Evolutionary conservation across 495 filamentous ascomycete genomes (phyloP), one percentile per base, ranked within the genome.

Genomic region (Aspergillus mulundensis): DNA sequence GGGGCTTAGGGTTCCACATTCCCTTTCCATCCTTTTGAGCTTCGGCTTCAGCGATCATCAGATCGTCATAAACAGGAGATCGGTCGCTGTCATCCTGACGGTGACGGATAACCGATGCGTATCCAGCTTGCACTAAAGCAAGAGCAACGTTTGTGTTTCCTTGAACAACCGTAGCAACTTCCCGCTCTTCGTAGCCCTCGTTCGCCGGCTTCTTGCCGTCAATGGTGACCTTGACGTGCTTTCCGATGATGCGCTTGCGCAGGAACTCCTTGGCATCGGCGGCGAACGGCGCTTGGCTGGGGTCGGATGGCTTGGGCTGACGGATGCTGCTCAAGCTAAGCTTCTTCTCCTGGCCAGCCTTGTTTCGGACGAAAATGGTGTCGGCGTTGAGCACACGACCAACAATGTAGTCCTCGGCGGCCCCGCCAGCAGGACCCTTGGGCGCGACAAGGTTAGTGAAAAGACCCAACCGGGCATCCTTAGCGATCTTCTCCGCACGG

Each of bases 211-310:
- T 89, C 69, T 92, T 91, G 54, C 95, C 95, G 70, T 97, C 91
- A 50, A 94, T 83, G 18, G 81, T 85, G 28, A 96, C 80, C 68
- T 84, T 85, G 41, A 97, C 91, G 62, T 95, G 89, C 74, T 99
- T 99, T 34, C 90, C 95, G 63, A 99, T 97, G 5, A 97, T 71
- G 65, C 84, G 89, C 79, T 96, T 97, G 34, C 95, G 84, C 58
- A 97, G 72, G 66, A 88, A 97, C 69, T 99, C 95, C 76, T 97
- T 97, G 15, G 95, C 93, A 61, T 97, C 93, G 11, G 93, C 87
- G 53, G 83, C 81, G 71, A 90, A 97, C 2, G 91, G 92, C 15
- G 88, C 80, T 70, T 97, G 87, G 60, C 87, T 87, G 10, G 86
- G 84, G 65, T 90, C 87, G 7, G 86, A 82, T 1, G 85, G 85